Conservation (phyloP, 2,329 filamentous ascomycete species). For the Juglanconis sp. region DNA sequence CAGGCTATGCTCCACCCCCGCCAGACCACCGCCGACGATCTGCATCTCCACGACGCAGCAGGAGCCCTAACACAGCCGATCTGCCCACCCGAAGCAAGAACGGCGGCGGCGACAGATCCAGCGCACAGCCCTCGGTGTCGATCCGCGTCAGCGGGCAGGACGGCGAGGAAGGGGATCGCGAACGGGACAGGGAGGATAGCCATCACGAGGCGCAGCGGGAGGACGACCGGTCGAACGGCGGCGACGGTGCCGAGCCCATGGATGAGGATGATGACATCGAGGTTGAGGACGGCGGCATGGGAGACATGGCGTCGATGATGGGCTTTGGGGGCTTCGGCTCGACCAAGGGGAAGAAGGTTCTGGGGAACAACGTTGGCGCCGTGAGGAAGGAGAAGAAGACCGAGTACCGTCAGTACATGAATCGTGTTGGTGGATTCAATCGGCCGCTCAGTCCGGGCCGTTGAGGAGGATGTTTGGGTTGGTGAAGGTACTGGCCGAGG, state of each 20-base stretch:
- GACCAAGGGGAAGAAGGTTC: constrained; percentile 85
- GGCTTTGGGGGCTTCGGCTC: constrained; percentile 82
- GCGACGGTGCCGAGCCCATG: constrained; percentile 26
- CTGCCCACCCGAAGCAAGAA: constrained; percentile 34
- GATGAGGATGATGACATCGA: constrained; percentile 45
- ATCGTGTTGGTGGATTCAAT: constrained; percentile 78
- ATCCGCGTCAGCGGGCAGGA: constrained; percentile 34
- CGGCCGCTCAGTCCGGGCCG: constrained; percentile 61
- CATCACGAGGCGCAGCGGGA: constrained; percentile 17
- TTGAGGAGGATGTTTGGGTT: not conserved
- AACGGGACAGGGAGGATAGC: constrained; percentile 20
- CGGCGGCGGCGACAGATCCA: constrained; percentile 17
- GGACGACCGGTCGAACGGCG: constrained; percentile 1
- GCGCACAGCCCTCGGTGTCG: constrained; percentile 28
- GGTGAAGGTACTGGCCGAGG: too few relatives aligned
- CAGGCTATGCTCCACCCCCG: not conserved
- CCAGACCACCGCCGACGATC: constrained; percentile 32
- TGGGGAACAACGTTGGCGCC: constrained; percentile 79
- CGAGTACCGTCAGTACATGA: constrained; percentile 97
- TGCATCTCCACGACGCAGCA: constrained; percentile 31
- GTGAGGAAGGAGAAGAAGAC: constrained; percentile 92
- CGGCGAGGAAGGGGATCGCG: constrained; percentile 20
- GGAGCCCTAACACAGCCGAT: constrained; percentile 22
- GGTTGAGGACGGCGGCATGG: constrained; percentile 64
- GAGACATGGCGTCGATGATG: constrained; percentile 77